phyloP scores from a whole-genome alignment of 2,329 filamentous ascomycete species.

The Aspergillus luchuensis region DNA sequence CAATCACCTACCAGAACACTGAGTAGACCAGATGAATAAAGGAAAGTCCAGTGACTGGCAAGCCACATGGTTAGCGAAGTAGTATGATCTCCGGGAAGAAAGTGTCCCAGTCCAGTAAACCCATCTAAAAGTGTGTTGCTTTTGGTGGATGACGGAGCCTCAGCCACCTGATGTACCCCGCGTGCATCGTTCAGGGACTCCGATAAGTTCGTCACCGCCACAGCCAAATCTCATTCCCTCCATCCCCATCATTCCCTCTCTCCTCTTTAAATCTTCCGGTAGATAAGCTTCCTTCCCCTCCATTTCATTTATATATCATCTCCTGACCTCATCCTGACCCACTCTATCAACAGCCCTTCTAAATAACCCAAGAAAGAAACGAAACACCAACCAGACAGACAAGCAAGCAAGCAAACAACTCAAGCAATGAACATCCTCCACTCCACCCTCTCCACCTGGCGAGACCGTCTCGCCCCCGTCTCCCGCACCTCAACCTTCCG shows the following conservation, averaged over 20 bases:
- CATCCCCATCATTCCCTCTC: background rate
- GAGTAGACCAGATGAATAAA: background rate
- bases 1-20: background rate
- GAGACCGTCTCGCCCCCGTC: constrained; percentile 88
- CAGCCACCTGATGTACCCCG: constrained; percentile 25
- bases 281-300: background rate
- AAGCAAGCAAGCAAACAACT: background rate
- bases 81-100: background rate
- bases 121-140: too few species aligned
- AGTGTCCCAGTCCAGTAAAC: background rate
- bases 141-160: constrained; percentile 14
- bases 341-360: background rate
- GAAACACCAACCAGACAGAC: background rate
- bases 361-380: background rate
- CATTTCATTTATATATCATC: background rate
- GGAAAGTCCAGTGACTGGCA: background rate
- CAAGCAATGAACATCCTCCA: constrained; percentile 80
- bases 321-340: background rate
- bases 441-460: constrained; percentile 87
- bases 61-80: background rate
- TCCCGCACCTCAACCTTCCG: constrained; percentile 91
- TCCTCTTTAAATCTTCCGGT: background rate
- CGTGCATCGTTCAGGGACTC: constrained; percentile 8
- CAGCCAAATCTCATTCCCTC: background rate
- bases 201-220: background rate